Conservation (phyloP, 2,329 filamentous ascomycete genomes). For the Rhinocladiella similis region DNA sequence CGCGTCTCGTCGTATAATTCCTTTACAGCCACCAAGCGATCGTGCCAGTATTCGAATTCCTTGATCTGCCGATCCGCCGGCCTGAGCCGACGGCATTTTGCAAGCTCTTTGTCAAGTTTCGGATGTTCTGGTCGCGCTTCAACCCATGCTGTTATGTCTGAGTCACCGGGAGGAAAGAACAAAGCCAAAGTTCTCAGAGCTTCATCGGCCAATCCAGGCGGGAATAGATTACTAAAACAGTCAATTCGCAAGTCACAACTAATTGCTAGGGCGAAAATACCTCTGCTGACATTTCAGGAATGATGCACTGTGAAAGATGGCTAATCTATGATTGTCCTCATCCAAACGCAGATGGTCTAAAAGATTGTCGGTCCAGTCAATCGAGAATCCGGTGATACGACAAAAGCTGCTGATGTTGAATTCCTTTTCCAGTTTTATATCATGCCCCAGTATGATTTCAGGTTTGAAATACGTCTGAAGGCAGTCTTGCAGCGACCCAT, state of each 20-base stretch:
- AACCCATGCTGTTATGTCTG: slow-evolving; percentile 30
- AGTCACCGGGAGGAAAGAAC: slow-evolving; percentile 1
- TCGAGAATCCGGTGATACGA: neutral
- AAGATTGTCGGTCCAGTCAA: neutral
- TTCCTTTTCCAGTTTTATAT: neutral
- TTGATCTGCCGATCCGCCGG: slow-evolving; percentile 33
- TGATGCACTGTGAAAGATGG: slow-evolving; percentile 9
- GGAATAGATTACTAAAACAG: neutral
- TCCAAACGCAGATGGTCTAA: slow-evolving; percentile 1
- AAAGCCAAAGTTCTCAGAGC: slow-evolving; percentile 4
- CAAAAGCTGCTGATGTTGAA: neutral
- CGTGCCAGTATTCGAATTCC: slow-evolving; percentile 43
- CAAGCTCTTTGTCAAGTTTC: slow-evolving; percentile 33
- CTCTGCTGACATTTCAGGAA: slow-evolving; percentile 6
- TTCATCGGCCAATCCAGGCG: neutral
- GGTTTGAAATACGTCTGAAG: neutral
- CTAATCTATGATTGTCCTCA: neutral
- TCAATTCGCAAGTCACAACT: neutral
- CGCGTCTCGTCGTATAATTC: slow-evolving; percentile 43
- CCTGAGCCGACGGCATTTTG: slow-evolving; percentile 34
- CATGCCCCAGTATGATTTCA: neutral
- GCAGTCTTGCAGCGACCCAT: neutral
- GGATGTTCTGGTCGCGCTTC: slow-evolving; percentile 13
- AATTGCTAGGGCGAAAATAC: neutral
- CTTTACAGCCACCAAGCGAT: slow-evolving; percentile 46